These are phyloP conservation scores for Agarophyton chilense DNA, from an alignment of 23 red algal genomes.

Conservation along the genomic window DNA sequence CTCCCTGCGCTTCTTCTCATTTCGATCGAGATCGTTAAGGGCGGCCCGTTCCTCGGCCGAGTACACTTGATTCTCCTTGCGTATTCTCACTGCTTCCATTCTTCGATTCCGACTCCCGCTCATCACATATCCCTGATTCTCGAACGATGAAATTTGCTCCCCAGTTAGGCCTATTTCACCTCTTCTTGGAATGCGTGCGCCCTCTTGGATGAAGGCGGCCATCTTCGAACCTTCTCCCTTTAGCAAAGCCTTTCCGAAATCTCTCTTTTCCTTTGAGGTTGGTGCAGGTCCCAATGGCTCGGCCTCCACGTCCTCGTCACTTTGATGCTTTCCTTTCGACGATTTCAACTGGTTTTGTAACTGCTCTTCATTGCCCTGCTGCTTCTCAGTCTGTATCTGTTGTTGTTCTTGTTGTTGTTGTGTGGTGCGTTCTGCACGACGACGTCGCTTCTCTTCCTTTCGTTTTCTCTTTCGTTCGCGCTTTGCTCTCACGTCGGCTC, in stretches of 20 bases:
- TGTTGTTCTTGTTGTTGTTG: not conserved
- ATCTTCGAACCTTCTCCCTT: constrained; percentile 81
- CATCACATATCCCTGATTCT: constrained; percentile 90
- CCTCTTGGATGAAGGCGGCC: constrained; percentile 84
- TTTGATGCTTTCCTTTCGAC: not conserved
- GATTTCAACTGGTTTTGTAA: not conserved
- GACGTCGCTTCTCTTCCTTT: constrained; percentile 36
- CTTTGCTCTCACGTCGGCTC: constrained; percentile 16
- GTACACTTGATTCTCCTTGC: constrained; percentile 95
- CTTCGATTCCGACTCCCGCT: constrained; percentile 90
- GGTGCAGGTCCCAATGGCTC: constrained; percentile 33
- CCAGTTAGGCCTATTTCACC: constrained; percentile 83
- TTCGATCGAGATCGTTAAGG: constrained; percentile 60
- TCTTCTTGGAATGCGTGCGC: constrained; percentile 81
- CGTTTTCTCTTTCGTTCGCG: constrained; percentile 42
- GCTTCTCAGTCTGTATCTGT: not conserved
- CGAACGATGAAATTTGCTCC: constrained; percentile 75
- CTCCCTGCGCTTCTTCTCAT: constrained; percentile 67
- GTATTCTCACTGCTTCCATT: constrained; percentile 91
- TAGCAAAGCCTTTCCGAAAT: constrained; percentile 70
- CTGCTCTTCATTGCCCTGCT: not conserved
- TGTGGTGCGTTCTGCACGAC: constrained; percentile 15
- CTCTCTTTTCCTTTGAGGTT: constrained; percentile 9
- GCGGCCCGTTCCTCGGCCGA: constrained; percentile 85
- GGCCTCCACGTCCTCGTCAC: constrained; percentile 37